Base-by-base conservation (phyloP, 2,329 filamentous ascomycete species). In the Colletotrichum godetiae region DNA sequence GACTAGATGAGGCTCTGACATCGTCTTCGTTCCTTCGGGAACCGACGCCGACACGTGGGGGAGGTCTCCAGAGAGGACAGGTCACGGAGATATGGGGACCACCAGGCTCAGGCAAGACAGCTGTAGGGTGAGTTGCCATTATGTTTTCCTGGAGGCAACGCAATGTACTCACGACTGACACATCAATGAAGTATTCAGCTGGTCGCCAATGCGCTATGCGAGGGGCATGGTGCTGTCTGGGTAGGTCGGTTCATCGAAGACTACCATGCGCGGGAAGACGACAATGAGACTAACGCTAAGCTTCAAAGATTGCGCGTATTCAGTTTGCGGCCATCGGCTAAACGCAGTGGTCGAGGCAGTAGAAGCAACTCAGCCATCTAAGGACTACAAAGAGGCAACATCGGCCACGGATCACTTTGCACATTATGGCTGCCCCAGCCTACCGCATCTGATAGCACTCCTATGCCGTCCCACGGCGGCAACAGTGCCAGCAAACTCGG, bases 61-160 rank as follows among this genome's bases (percentile, higher is more conserved):
- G 88, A 22, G 95, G 95, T 4, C 86, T 97, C 60, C 88, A 88
- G 73, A 90, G 92, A 69, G 94, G 95, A 15, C 93, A 95, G 80
- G 88, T 98, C 55, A 94, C 93, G 4, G 96, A 98, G 82, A 85
- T 98, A 62, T 97, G 94, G 89, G 96, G 96, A 0, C 95, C 95
- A 12, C 93, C 94, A 10, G 95, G 95, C 1, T 90, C 90, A 31
- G 96, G 95, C 35, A 98, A 97, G 86, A 97, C 95, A 4, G 88
- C 92, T 13, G 85, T 98, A 77, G 93, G 92, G 93, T 96, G 86
- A 84, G 90, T 84, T 59, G 5, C 15, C 59, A 31, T 55, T 46
- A 35, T 29, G 27, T n/a, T 57, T 8, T 46, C 19, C 5, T 42
- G 55, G 62, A 68, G 68, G 74, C 64, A 70, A 64, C 66, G 72